Evolutionary conservation across 1,139 yeast species (phyloP).

Genomic region (Zygosaccharomyces pseudobailii): DNA sequence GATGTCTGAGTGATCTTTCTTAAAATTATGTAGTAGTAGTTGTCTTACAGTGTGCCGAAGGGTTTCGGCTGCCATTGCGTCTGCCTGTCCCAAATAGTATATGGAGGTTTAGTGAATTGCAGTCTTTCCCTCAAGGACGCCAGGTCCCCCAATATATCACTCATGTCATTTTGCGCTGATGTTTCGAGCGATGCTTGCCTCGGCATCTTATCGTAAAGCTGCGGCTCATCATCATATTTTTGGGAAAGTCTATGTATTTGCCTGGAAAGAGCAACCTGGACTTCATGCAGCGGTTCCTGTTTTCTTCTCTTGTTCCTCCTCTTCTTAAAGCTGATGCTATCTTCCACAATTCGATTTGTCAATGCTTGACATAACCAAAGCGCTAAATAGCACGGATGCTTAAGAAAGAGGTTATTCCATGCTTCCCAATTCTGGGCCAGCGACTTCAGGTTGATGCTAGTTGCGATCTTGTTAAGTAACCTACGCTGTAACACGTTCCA

Average conservation of each 20-base stretch:
- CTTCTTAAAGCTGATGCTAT: conserved; percentile 7
- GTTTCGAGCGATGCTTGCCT: neutral
- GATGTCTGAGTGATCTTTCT: conserved; percentile 47
- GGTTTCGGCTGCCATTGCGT: conserved; percentile 44
- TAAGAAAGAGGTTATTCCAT: conserved; percentile 13
- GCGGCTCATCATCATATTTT: conserved; percentile 8
- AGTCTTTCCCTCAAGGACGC: conserved; percentile 30
- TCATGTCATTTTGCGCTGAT: conserved; percentile 1
- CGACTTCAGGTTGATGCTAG: conserved; percentile 12
- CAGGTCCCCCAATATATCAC: conserved; percentile 28
- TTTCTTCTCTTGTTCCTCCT: conserved; percentile 19
- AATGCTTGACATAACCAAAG: conserved; percentile 12
- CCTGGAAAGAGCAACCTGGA: conserved; percentile 32
- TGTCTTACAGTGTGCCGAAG: conserved; percentile 38
- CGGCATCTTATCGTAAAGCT: conserved; percentile 6
- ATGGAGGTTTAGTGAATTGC: conserved; percentile 6
- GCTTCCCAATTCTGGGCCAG: conserved; percentile 11
- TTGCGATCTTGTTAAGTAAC: conserved; percentile 11
- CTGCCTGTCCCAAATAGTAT: conserved; percentile 24
- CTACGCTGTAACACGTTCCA: conserved; percentile 12
- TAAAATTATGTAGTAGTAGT: conserved; percentile 5
- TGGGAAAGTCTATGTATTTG: conserved; percentile 17
- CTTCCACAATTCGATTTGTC: conserved; percentile 8
- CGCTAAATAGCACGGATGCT: conserved; percentile 15
- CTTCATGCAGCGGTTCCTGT: conserved; percentile 30